Conservation (phyloP, 1,284 basidiomycete species). For the Cutaneotrichosporon cavernicola region DNA sequence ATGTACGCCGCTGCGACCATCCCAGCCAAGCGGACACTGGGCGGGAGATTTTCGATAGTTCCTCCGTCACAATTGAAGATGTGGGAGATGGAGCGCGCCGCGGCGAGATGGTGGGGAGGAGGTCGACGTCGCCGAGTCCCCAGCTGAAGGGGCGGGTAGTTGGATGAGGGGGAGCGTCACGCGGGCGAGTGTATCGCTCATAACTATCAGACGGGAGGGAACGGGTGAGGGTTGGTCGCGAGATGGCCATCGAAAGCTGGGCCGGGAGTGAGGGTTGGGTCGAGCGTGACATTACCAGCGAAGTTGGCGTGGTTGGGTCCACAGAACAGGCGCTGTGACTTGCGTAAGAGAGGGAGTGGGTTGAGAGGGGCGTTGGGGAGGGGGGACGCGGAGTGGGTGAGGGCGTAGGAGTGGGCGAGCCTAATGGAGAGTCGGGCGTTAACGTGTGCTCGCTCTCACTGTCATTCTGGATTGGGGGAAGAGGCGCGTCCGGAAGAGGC, state of each 20-base stretch:
- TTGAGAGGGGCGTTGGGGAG: background rate
- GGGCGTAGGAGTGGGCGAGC: background rate
- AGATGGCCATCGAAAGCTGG: background rate
- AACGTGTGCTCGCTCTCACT: background rate
- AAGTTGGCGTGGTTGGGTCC: too few relatives aligned
- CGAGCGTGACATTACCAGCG: background rate
- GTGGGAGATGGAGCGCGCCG: too few relatives aligned
- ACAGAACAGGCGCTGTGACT: background rate
- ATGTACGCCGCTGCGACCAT: background rate
- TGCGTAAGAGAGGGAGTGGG: background rate
- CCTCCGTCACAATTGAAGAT: background rate
- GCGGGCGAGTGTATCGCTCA: background rate
- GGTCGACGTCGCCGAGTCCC: constrained; percentile 3
- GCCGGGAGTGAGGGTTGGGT: background rate
- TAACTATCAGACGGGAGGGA: background rate
- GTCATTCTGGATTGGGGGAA: background rate
- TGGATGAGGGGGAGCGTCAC: background rate
- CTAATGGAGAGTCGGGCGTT: background rate
- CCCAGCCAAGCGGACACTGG: background rate
- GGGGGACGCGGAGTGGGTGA: background rate
- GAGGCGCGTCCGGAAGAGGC: background rate
- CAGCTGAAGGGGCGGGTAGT: background rate
- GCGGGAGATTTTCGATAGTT: background rate
- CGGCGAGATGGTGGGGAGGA: background rate
- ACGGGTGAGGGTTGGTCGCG: background rate